phyloP scores from a whole-genome alignment of 73 alveolate genomes.

The Paramecium pentaurelia region DNA sequence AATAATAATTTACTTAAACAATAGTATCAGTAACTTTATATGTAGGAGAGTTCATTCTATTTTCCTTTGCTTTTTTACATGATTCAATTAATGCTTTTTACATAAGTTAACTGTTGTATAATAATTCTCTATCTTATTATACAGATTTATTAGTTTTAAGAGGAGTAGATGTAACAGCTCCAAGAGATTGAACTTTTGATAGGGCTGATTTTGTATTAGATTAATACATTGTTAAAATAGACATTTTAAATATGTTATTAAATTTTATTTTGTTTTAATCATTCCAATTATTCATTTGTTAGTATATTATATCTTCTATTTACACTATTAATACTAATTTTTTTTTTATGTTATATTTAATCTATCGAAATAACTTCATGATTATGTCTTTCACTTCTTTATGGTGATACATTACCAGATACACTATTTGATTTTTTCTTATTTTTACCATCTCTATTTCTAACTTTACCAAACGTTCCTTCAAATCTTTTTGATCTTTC shows the following conservation, averaged over 20 bases:
- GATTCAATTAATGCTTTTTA: background rate
- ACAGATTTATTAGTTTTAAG: background rate
- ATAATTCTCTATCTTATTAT: background rate
- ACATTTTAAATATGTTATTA: background rate
- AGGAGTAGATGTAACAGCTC: background rate
- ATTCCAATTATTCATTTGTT: background rate
- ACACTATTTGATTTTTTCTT: background rate
- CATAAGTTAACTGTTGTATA: background rate
- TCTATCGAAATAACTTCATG: background rate
- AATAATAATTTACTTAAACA: background rate
- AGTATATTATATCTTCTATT: background rate
- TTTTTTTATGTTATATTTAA: background rate
- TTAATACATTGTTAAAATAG: background rate
- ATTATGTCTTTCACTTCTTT: background rate
- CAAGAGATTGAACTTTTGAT: background rate
- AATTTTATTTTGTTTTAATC: constrained; percentile 2
- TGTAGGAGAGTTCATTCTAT: constrained; percentile 10
- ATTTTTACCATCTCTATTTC: background rate
- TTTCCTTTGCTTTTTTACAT: background rate
- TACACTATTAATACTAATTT: constrained; percentile 6
- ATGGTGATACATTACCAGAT: background rate
- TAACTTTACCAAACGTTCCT: background rate
- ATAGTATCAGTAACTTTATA: background rate
- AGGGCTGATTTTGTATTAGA: background rate
- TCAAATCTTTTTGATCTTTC: background rate